A percentile compares a stretch with the other conserved stretches of the same genome.
These are phyloP conservation scores for Malus orientalis DNA, from an alignment of 306 rosid species.

Conservation along the genomic window DNA sequence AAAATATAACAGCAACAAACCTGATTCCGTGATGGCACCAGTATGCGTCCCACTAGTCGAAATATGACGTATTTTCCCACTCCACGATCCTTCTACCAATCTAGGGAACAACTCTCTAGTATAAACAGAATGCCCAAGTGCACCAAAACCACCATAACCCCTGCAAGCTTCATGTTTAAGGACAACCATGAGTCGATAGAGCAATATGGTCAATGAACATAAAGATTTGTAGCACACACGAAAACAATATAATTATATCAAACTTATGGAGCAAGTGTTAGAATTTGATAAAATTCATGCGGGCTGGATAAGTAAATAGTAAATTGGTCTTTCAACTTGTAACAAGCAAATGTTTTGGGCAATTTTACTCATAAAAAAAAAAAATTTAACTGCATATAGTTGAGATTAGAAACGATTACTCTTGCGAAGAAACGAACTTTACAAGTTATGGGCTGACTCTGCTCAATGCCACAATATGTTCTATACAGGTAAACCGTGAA, in stretches of 20 bases:
- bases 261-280: background rate
- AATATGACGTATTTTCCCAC: slow-evolving; percentile 52
- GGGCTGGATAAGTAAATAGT: no score
- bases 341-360: background rate
- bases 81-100: slow-evolving; percentile 83
- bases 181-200: slow-evolving; percentile 8
- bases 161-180: slow-evolving; percentile 64
- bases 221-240: background rate
- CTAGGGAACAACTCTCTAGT: slow-evolving; percentile 71
- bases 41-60: slow-evolving; percentile 93
- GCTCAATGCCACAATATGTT: no score
- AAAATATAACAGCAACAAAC: slow-evolving; percentile 14
- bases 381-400: background rate
- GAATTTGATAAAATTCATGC: background rate
- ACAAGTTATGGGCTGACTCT: background rate
- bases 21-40: slow-evolving; percentile 74
- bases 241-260: background rate
- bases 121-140: slow-evolving; percentile 91
- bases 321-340: background rate
- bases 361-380: background rate
- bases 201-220: background rate
- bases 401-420: background rate
- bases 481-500: background rate
- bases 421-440: background rate
- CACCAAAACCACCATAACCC: slow-evolving; percentile 99